phyloP scores from a whole-genome alignment of 129 eudicot species.

The Oenanthe sinensis region DNA sequence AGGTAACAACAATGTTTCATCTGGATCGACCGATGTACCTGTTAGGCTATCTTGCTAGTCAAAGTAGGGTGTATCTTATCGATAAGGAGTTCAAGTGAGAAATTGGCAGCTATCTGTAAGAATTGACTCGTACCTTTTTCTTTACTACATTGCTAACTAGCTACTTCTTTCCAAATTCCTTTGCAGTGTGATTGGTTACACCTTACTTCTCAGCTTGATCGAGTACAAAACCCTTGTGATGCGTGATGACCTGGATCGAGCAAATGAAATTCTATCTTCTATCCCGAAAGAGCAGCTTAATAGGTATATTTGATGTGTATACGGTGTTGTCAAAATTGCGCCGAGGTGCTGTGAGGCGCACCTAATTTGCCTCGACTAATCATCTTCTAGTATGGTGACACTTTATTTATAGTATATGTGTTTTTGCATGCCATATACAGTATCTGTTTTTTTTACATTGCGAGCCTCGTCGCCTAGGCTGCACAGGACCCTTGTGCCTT shows the following conservation, averaged over 20 bases:
- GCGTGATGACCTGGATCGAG: constrained; percentile 95
- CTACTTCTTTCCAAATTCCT: constrained; percentile 1
- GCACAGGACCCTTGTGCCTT: no score
- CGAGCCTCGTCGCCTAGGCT: no score
- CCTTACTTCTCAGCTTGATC: constrained; percentile 89
- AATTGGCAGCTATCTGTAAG: constrained; percentile 3
- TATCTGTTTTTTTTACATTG: no score
- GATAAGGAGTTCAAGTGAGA: constrained; percentile 95
- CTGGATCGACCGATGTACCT: constrained; percentile 98
- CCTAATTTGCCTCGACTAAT: no score
- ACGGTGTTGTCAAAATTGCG: no score
- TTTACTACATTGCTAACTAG: not conserved
- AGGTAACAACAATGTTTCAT: constrained; percentile 99
- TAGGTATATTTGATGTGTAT: constrained; percentile 32
- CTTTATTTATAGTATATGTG: no score
- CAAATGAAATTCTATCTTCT: constrained; percentile 67
- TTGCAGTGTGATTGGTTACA: constrained; percentile 80
- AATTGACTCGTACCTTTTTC: constrained; percentile 12
- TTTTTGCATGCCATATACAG: no score
- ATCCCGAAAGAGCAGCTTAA: constrained; percentile 90
- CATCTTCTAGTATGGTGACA: no score
- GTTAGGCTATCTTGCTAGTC: constrained; percentile 89
- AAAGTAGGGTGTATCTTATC: constrained; percentile 87
- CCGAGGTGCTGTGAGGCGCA: no score
- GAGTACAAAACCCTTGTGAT: constrained; percentile 97